These are phyloP conservation scores for Boletus pseudo-olivaceus DNA, from an alignment of 768 basidiomycete species.

Conservation along the genomic window DNA sequence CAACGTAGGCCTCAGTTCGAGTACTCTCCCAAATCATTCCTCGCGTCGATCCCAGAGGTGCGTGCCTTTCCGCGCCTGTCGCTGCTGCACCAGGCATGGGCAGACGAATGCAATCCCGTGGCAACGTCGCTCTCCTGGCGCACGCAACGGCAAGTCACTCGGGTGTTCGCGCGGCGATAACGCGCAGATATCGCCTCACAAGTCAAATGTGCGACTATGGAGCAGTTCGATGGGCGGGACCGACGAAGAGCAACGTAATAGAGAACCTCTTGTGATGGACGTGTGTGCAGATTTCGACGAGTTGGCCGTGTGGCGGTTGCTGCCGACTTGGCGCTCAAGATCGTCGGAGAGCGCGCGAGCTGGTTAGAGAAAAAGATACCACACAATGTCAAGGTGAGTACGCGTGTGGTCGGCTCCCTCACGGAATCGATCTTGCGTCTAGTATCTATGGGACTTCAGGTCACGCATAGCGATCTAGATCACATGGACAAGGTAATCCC, in stretches of 20 bases:
- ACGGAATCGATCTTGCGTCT: not conserved
- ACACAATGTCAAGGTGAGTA: not conserved
- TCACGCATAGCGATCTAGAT: not conserved
- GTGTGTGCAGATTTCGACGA: conserved; percentile 1
- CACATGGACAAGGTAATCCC: not conserved
- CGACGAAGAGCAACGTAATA: not conserved
- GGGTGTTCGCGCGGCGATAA: not conserved
- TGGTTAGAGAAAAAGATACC: not conserved
- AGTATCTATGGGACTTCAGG: too few relatives aligned
- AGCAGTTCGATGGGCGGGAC: not conserved
- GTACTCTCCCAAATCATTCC: conserved; percentile 9
- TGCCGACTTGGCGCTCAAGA: conserved; percentile 6
- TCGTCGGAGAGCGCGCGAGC: not conserved
- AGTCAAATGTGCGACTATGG: not conserved
- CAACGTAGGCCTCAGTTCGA: not conserved
- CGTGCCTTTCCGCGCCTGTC: conserved; percentile 5
- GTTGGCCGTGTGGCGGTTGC: conserved; percentile 4
- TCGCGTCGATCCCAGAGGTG: conserved; percentile 8
- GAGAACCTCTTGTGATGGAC: not conserved
- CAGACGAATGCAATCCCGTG: conserved; percentile 1
- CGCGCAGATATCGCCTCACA: not conserved
- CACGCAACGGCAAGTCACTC: not conserved
- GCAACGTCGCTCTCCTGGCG: not conserved
- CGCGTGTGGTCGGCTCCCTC: not conserved
- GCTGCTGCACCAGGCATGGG: not conserved